phyloP scores from a whole-genome alignment of 305 asterid species.

The Fraxinus dipetala region DNA sequence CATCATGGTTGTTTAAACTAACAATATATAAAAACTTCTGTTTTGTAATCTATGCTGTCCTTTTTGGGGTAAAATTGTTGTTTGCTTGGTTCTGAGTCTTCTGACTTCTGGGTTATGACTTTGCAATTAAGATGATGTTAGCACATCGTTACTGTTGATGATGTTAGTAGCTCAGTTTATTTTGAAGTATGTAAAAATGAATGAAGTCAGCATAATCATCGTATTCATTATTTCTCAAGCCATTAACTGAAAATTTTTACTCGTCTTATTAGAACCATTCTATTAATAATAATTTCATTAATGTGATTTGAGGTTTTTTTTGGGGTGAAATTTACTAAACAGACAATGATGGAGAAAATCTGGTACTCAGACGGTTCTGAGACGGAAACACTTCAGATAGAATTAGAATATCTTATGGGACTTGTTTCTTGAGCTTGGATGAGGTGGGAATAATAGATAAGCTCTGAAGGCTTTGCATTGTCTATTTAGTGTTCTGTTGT shows the following conservation, averaged over 20 bases:
- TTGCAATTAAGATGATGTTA: not conserved
- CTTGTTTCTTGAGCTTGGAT: not conserved
- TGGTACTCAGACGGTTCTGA: not conserved
- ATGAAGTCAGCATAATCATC: not conserved
- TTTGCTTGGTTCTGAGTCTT: not conserved
- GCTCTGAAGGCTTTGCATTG: not conserved
- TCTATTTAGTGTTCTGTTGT: not conserved
- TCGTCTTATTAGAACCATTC: not conserved
- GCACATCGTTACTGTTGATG: not conserved
- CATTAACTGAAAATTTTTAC: not conserved
- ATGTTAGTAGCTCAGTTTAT: not conserved
- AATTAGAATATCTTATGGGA: not conserved
- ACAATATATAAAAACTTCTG: not conserved
- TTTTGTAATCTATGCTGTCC: not conserved
- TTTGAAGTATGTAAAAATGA: not conserved
- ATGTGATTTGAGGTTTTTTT: not conserved
- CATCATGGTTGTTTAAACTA: slow-evolving; percentile 1
- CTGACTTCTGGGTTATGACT: not conserved
- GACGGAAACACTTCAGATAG: not conserved
- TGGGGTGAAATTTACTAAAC: not conserved
- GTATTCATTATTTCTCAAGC: not conserved
- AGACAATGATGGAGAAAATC: not conserved
- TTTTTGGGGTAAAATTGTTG: not conserved
- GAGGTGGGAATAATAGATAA: not conserved
- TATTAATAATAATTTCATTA: not conserved